Percentiles rank a stretch among this genome's conserved stretches.
These are phyloP conservation scores for Ophiostoma tasmaniense DNA, from an alignment of 2,329 filamentous ascomycete genomes.

Conservation along the genomic window DNA sequence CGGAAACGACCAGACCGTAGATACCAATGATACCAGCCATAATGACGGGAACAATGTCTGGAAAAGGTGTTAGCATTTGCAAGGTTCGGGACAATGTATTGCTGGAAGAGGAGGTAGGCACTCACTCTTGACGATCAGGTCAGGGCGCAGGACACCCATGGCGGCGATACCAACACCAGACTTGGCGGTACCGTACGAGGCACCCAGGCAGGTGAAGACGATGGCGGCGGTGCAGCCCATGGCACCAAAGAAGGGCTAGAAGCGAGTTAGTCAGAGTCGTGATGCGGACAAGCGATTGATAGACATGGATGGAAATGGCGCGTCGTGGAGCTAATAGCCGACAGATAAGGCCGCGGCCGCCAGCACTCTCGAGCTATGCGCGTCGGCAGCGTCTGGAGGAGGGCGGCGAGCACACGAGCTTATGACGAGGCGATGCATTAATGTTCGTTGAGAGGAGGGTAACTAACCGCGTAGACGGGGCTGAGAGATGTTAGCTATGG, in stretches of 20 bases:
- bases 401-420: not conserved
- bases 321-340: not conserved
- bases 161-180: conserved; percentile 97
- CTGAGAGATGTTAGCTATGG: conserved; percentile 40
- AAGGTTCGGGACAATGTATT: not conserved
- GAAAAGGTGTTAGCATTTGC: not conserved
- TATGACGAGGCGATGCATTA: not conserved
- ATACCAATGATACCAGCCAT: conserved; percentile 99
- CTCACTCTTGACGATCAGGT: conserved; percentile 99
- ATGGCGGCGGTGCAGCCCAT: conserved; percentile 76
- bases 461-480: conserved; percentile 98
- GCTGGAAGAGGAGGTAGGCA: not conserved
- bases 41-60: conserved; percentile 99
- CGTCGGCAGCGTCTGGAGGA: not conserved
- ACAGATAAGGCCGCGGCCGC: not conserved
- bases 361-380: not conserved
- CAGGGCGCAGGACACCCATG: conserved; percentile 95
- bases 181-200: conserved; percentile 98
- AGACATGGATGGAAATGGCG: not conserved
- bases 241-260: conserved; percentile 81
- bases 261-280: conserved; percentile 7
- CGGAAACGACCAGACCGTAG: conserved; percentile 83
- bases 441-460: conserved; percentile 16
- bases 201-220: conserved; percentile 52
- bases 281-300: conserved; percentile 6